Percentiles rank a stretch among this genome's conserved stretches.
Conservation (phyloP, 371 early-diverging fungal genomes). For the Mortierella sp. region DNA sequence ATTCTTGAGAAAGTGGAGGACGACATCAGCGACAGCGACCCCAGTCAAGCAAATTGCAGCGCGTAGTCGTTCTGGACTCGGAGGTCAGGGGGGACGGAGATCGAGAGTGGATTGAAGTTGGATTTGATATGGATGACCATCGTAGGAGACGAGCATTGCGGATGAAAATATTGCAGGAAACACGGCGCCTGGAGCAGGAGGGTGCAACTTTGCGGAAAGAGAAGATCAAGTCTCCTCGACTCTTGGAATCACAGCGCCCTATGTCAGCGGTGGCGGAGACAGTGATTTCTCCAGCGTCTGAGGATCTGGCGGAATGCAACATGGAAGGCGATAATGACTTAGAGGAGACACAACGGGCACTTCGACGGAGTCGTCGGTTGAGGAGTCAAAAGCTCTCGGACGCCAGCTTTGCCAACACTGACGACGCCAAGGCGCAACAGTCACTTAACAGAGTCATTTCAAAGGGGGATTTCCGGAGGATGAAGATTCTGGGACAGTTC, state of each 20-base stretch:
- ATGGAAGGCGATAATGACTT: neutral
- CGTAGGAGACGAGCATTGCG: constrained; percentile 22
- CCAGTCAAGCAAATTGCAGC: constrained; percentile 18
- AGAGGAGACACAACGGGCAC: neutral
- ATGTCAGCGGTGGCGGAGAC: neutral
- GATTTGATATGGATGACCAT: constrained; percentile 40
- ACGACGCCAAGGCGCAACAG: constrained; percentile 67
- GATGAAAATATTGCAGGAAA: constrained; percentile 31
- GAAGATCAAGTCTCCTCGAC: neutral
- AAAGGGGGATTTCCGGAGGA: constrained; percentile 87
- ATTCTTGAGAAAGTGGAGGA: constrained; percentile 15
- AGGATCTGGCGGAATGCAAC: too few relatives aligned
- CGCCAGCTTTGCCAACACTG: constrained; percentile 62
- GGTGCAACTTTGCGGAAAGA: neutral
- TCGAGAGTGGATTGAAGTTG: constrained; percentile 47
- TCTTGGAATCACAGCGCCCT: neutral
- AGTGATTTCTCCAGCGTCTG: neutral
- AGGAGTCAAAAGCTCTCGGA: constrained; percentile 34
- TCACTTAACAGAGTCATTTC: constrained; percentile 74
- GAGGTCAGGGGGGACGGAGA: constrained; percentile 31
- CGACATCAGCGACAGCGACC: constrained; percentile 36
- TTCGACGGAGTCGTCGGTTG: constrained; percentile 19
- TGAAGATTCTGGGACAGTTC: constrained; percentile 98
- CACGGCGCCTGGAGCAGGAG: constrained; percentile 27
- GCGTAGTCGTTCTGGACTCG: constrained; percentile 45